A percentile compares a stretch with the other conserved stretches of the same genome.
phyloP scores from a whole-genome alignment of 73 alveolate species.

The Paraurostyla sp. region DNA sequence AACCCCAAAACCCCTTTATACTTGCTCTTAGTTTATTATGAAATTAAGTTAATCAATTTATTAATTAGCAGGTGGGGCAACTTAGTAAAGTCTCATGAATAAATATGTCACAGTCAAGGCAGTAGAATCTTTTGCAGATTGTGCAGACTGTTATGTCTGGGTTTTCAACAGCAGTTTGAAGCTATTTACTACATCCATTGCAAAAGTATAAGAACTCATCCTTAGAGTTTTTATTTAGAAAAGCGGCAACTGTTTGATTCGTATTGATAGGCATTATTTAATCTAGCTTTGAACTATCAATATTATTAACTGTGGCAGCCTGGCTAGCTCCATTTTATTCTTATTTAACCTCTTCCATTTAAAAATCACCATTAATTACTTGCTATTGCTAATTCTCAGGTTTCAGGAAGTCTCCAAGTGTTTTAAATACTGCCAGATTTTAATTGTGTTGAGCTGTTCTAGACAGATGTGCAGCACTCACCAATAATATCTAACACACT shows the following conservation, averaged over 20 bases:
- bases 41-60: neutral
- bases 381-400: too few relatives aligned
- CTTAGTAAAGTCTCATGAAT: constrained; percentile 70
- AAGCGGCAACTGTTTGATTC: neutral
- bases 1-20: too few relatives aligned
- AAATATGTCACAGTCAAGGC: constrained; percentile 72
- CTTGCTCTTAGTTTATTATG: neutral
- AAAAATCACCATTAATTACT: too few relatives aligned
- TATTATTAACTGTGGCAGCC: too few relatives aligned
- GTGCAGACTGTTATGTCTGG: constrained; percentile 40
- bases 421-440: constrained; percentile 17
- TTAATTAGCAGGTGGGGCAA: constrained; percentile 68
- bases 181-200: constrained; percentile 34
- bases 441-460: constrained; percentile 68
- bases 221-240: neutral
- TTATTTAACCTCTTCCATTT: too few relatives aligned
- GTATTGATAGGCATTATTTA: neutral
- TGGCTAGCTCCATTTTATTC: too few relatives aligned
- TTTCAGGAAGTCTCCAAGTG: neutral
- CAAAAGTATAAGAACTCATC: neutral
- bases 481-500: constrained; percentile 68
- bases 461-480: constrained; percentile 67
- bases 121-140: constrained; percentile 51
- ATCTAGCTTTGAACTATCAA: too few relatives aligned
- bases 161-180: constrained; percentile 3